phyloP scores from a whole-genome alignment of 2,329 filamentous ascomycete genomes.

The Fusarium phyllophilum region DNA sequence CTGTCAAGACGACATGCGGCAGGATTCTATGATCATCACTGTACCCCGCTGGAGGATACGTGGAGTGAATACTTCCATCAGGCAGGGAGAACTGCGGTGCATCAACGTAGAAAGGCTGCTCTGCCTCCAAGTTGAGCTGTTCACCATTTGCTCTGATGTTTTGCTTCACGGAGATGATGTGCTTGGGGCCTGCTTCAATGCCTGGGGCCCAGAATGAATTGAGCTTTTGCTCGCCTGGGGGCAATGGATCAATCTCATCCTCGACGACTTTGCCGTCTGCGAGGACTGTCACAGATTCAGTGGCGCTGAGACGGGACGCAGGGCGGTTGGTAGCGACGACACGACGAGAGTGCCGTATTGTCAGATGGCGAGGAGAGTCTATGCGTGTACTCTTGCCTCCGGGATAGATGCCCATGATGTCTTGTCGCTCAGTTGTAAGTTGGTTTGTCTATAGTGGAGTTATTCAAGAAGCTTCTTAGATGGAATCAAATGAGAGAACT shows the following conservation, averaged over 20 bases:
- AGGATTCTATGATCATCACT: constrained; percentile 47
- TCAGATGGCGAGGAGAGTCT: constrained; percentile 23
- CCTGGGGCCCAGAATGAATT: constrained; percentile 35
- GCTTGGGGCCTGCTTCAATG: constrained; percentile 18
- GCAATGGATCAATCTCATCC: not conserved
- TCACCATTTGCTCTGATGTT: not conserved
- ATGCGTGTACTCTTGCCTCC: constrained; percentile 23
- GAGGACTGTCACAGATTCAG: not conserved
- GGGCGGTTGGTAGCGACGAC: not conserved
- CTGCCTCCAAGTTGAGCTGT: not conserved
- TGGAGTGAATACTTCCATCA: constrained; percentile 47
- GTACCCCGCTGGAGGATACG: constrained; percentile 54
- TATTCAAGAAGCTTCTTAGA: fast-evolving
- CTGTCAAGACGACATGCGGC: constrained; percentile 57
- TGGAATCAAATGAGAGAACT: fast-evolving
- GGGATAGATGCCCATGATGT: constrained; percentile 26
- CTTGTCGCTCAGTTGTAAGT: not conserved
- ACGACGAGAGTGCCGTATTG: constrained; percentile 2
- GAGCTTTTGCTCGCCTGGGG: constrained; percentile 28
- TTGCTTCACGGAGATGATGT: constrained; percentile 12
- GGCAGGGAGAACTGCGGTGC: constrained; percentile 51
- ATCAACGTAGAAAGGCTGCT: constrained; percentile 49
- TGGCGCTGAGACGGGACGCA: not conserved
- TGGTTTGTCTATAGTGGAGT: fast-evolving
- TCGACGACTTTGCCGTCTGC: not conserved